phyloP scores from a whole-genome alignment of 2,329 filamentous ascomycete species.

The Microdochium bolleyi region DNA sequence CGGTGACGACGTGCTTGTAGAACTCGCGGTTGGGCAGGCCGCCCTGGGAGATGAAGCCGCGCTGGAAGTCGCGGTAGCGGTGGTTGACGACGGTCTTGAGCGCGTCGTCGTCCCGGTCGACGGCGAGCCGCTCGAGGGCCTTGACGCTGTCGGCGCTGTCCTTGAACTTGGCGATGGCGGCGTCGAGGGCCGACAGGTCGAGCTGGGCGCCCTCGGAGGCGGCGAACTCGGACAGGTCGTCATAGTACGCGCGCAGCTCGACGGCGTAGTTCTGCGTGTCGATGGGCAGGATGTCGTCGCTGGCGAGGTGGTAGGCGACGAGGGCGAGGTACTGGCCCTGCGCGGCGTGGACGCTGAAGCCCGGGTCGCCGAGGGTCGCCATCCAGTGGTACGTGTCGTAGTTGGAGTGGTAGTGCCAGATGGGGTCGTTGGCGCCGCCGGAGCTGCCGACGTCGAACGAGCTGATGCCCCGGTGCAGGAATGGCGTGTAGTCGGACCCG shows the following conservation, averaged over 20 bases:
- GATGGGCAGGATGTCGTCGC: conserved; percentile 27
- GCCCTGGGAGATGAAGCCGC: conserved; percentile 38
- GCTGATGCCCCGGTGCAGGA: conserved; percentile 46
- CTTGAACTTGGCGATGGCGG: conserved; percentile 28
- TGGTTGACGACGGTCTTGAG: conserved; percentile 31
- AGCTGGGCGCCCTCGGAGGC: conserved; percentile 22
- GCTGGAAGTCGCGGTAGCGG: conserved; percentile 39
- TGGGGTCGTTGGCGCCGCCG: conserved; percentile 33
- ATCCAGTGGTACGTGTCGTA: conserved; percentile 85
- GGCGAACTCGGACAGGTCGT: conserved; percentile 24
- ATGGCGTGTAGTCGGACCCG: conserved; percentile 61
- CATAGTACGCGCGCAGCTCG: conserved; percentile 28
- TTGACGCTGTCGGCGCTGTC: conserved; percentile 21
- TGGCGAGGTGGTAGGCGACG: conserved; percentile 28
- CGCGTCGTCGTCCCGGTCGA: conserved; percentile 14
- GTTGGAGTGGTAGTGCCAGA: conserved; percentile 76
- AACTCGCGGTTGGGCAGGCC: conserved; percentile 36
- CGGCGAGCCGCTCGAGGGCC: conserved; percentile 20
- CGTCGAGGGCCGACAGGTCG: conserved; percentile 26
- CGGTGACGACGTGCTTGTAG: conserved; percentile 21
- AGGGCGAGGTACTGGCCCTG: conserved; percentile 36
- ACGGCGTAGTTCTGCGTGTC: conserved; percentile 31
- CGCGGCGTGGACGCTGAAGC: conserved; percentile 51
- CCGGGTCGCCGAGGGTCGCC: conserved; percentile 65
- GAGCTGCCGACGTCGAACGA: conserved; percentile 48